These are phyloP conservation scores for Pseudopyricularia cyperi DNA, from an alignment of 2,329 filamentous ascomycete genomes.

Conservation along the genomic window DNA sequence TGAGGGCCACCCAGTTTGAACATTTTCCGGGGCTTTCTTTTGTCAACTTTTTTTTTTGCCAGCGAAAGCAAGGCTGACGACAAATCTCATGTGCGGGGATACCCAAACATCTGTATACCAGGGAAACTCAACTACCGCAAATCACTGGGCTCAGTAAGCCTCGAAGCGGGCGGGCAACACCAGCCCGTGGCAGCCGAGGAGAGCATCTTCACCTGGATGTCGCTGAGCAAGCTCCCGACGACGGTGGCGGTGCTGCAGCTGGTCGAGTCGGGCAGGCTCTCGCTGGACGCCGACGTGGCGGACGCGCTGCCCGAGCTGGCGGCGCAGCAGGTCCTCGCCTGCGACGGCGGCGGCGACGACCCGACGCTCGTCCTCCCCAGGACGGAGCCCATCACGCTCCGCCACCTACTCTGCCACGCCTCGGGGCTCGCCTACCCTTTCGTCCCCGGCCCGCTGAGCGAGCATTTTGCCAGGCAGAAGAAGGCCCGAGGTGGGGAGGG, in stretches of 20 bases:
- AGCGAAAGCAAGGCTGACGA: not conserved
- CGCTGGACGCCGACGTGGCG: constrained; percentile 27
- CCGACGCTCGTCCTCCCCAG: constrained; percentile 2
- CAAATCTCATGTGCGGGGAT: not conserved
- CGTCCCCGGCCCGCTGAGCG: constrained; percentile 5
- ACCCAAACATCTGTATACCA: not conserved
- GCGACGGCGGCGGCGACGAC: not conserved
- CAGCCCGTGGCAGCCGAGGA: constrained; percentile 9
- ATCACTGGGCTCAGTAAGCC: constrained; percentile 6
- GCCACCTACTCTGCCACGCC: constrained; percentile 8
- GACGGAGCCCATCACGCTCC: constrained; percentile 8
- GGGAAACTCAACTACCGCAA: constrained; percentile 14
- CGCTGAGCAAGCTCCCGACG: constrained; percentile 29
- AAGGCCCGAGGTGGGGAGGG: not conserved
- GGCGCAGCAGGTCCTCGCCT: constrained; percentile 5
- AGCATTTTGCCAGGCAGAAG: not conserved
- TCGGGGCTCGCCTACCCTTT: constrained; percentile 9
- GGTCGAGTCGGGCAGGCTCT: constrained; percentile 30
- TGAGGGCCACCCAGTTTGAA: not conserved
- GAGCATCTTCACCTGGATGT: constrained; percentile 19
- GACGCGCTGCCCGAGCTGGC: constrained; percentile 9
- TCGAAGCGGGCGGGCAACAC: constrained; percentile 8
- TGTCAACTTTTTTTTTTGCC: not conserved
- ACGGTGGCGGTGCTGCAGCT: constrained; percentile 30
- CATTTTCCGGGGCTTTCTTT: not conserved